phyloP scores from a whole-genome alignment of 495 filamentous ascomycete species.

The Tetracladium setigerum region DNA sequence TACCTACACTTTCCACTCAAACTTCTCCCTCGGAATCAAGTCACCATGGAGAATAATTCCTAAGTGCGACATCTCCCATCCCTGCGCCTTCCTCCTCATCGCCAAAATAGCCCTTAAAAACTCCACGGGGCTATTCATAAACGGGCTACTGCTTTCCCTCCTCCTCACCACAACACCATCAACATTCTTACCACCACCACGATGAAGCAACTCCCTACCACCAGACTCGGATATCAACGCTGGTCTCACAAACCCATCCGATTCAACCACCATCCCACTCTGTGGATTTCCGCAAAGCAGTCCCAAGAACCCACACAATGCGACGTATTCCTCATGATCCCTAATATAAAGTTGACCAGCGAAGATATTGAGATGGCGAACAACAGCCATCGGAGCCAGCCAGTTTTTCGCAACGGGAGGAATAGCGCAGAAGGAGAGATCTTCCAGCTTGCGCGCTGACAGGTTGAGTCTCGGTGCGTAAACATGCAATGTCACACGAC shows the following conservation, averaged over 20 bases:
- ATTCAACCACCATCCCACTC: constrained; percentile 24
- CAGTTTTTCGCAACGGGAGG: constrained; percentile 15
- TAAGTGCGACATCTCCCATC: constrained; percentile 46
- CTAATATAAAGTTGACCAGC: constrained; percentile 58
- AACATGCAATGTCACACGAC: constrained; percentile 39
- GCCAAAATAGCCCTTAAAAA: constrained; percentile 44
- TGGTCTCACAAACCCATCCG: constrained; percentile 37
- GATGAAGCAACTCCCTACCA: too few relatives aligned
- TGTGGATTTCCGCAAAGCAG: constrained; percentile 24
- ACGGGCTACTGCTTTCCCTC: constrained; percentile 25
- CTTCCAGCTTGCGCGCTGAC: constrained; percentile 37
- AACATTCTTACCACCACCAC: too few relatives aligned
- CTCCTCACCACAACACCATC: background rate
- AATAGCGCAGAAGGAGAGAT: constrained; percentile 34
- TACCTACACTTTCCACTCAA: constrained; percentile 3
- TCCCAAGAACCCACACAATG: constrained; percentile 46
- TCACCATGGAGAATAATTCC: constrained; percentile 41
- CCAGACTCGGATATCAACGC: constrained; percentile 23
- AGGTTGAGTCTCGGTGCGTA: constrained; percentile 49
- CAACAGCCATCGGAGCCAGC: constrained; percentile 18
- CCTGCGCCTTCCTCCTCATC: constrained; percentile 42
- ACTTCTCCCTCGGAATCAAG: constrained; percentile 29
- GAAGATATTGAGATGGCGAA: constrained; percentile 54
- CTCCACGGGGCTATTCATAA: constrained; percentile 42
- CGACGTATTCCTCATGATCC: constrained; percentile 43